Evolutionary conservation across 2,329 filamentous ascomycete genomes (phyloP).

Genomic region (Dothiorella sarmentorum): DNA sequence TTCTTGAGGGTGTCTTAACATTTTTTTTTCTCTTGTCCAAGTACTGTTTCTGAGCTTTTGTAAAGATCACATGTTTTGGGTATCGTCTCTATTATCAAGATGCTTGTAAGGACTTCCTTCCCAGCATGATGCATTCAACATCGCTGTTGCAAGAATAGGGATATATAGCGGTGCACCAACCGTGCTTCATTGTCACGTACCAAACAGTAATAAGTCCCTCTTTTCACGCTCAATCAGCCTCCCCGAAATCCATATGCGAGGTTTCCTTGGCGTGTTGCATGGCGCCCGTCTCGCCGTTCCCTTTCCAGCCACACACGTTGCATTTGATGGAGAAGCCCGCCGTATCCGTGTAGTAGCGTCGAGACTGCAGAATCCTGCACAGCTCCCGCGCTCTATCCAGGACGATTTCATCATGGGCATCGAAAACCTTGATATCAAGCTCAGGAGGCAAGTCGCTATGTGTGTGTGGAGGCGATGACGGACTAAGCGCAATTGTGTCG

Average conservation of each 20-base stretch:
- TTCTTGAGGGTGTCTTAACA: neutral
- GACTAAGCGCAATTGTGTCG: constrained; percentile 76
- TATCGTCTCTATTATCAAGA: neutral
- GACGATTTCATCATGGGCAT: constrained; percentile 53
- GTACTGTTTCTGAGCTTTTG: neutral
- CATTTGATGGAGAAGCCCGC: constrained; percentile 75
- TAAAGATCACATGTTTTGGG: neutral
- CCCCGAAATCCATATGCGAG: constrained; percentile 56
- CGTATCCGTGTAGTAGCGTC: constrained; percentile 87
- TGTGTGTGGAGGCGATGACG: constrained; percentile 53
- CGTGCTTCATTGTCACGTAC: neutral
- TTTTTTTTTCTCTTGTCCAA: neutral
- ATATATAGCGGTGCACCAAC: neutral
- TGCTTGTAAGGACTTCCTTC: neutral
- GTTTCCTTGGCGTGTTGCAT: constrained; percentile 60
- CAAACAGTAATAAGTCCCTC: neutral
- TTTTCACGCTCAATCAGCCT: constrained; percentile 31
- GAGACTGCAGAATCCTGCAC: constrained; percentile 60
- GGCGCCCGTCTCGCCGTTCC: constrained; percentile 63
- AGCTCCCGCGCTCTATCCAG: constrained; percentile 56
- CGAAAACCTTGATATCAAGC: constrained; percentile 74
- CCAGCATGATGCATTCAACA: neutral
- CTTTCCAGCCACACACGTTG: constrained; percentile 66
- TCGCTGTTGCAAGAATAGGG: neutral
- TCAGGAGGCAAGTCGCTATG: constrained; percentile 63